Conservation (phyloP, 805 yeast species). For the Yarrowia porcina region DNA sequence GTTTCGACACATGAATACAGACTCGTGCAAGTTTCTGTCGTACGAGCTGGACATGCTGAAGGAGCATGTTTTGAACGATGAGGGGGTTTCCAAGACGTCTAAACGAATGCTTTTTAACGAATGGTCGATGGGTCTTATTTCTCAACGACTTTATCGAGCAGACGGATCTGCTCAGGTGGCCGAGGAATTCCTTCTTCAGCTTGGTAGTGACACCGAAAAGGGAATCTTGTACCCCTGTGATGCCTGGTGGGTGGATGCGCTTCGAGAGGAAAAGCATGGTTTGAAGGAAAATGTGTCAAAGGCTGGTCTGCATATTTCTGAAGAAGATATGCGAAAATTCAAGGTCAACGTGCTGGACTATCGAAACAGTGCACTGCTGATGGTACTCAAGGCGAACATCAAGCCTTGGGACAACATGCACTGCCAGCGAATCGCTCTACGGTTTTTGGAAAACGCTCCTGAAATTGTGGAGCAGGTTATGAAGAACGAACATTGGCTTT, state of each 20-base stretch:
- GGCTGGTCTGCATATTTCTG: not conserved
- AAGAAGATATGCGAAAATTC: conserved; percentile 35
- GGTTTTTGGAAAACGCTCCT: conserved; percentile 52
- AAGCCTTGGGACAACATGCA: conserved; percentile 77
- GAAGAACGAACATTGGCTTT: conserved; percentile 33
- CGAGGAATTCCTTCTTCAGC: conserved; percentile 46
- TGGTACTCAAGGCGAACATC: conserved; percentile 36
- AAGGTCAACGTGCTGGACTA: conserved; percentile 67
- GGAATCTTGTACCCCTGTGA: conserved; percentile 38
- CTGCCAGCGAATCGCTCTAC: conserved; percentile 55
- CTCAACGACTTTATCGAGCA: conserved; percentile 48
- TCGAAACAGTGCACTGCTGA: conserved; percentile 46
- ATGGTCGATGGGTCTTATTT: conserved; percentile 58
- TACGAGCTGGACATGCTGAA: conserved; percentile 49
- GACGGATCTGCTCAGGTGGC: conserved; percentile 37
- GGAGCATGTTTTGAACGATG: conserved; percentile 54
- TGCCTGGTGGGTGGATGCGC: conserved; percentile 34
- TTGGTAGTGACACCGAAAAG: conserved; percentile 45
- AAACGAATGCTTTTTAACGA: conserved; percentile 79
- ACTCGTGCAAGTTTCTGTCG: conserved; percentile 45
- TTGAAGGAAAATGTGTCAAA: not conserved
- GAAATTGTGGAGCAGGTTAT: conserved; percentile 72
- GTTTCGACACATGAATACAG: conserved; percentile 62
- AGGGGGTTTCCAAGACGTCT: conserved; percentile 58
- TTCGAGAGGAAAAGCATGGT: not conserved